Evolutionary conservation across 2,329 filamentous ascomycete genomes (phyloP), one percentile per base, ranked within the genome.

Genomic region (Paracamarosporium sp.): DNA sequence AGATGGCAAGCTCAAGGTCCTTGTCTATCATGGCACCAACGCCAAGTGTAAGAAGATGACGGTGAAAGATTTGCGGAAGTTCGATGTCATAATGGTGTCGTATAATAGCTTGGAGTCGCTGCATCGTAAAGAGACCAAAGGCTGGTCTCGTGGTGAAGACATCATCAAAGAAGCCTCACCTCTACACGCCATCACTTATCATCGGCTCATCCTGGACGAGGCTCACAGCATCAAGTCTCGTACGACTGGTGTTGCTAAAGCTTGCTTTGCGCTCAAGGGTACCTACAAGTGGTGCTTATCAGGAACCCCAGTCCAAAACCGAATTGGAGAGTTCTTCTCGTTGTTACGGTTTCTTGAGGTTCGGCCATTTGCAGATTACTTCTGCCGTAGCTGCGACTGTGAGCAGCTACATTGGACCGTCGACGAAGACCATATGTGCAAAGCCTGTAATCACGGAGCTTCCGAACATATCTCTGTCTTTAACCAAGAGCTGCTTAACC

Each of bases 301-400:
- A 15, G 95, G 95, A 8, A 99, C 95, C 1, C 95, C 95, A 0
- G 87, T 99, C 1, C 95, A 99, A 76, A 99, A 98, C 72, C 90
- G 94, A 52, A 98, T 98, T 64, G 94, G 95, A 70, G 94, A 98
- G 75, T 96, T 97, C 76, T 97, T 98, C 78, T 98, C 94, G 0
- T 82, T 98, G 22, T 83, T 99, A 55, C 90, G 95, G 2, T 99
- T 99, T 76, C 85, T 99, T 28, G 90, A 97, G 73, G 84, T 97
- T 33, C 85, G 86, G 8, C 94, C 94, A 0, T 98, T 97, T 75
- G 90, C 94, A 7, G 93, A 92, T 64, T 99, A 99, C 73, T 90
- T 97, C 64, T 99, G 95, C 83, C 95, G 94, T 73, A 83, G 87
- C 56, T 99, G 95, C 72, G 75, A 84, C 4, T 99, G 95, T 75